Base-by-base conservation (phyloP, 495 filamentous ascomycete species). In the Cryomyces antarcticus region DNA sequence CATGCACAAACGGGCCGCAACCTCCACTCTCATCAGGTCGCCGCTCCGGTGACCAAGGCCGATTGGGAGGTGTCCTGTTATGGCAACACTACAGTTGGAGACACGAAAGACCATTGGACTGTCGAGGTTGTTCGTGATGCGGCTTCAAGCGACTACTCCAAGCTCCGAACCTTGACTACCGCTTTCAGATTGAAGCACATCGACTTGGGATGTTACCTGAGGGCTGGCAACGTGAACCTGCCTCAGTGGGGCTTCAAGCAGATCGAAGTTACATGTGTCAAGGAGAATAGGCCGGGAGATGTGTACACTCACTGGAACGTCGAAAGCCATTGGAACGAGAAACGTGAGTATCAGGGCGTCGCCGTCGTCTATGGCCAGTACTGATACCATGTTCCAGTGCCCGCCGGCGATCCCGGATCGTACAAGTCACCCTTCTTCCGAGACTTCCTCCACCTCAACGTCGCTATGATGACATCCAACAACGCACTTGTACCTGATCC, bases 181-280 rank as follows among this genome's bases (percentile, higher is more conserved):
- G 77, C 82, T 6, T 96, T 97, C 70, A 75, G 89, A 41, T 67
- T 97, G 31, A 86, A 71, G 60, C 85, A 96, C 53, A 71, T 75
- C 31, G 68, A 72, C 38, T 66, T 96, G 43, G 84, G 84, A 43
- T 97, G 89, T 60, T 97, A 96, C 57, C 70, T 97, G 27, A 77
- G 92, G 43, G 89, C 89, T 43, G 92, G 88, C 49, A 97, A 94
- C 52, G 79, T 86, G 53, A 96, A 96, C 59, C 70, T 97, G 43
- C 89, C 89, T 24, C 89, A 96, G 55, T 97, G 89, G 89, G 89
- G 89, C 46, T 97, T 97, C 72, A 97, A 97, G 66, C 89, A 97
- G 60, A 96, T 96, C 52, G 89, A 97, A 64, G 84, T 86, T 27
- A 94, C 86, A 12, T 97, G 89, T 61, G 72, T 73, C 46, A 95